Evolutionary conservation across 2,329 filamentous ascomycete species (phyloP).

Genomic region (Ramichloridium luteum): DNA sequence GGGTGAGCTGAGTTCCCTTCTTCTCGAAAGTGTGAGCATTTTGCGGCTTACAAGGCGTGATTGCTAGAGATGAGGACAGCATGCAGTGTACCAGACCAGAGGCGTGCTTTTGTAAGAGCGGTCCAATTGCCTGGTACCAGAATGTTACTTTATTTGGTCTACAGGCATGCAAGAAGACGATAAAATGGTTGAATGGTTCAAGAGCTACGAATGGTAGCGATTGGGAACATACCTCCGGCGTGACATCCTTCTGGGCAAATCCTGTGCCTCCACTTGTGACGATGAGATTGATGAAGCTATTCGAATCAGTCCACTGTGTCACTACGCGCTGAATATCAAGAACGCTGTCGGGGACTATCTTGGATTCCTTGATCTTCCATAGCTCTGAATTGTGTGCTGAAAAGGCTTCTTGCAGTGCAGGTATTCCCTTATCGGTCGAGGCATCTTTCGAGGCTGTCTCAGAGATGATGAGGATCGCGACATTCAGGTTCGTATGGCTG

Average conservation of each 20-base stretch:
- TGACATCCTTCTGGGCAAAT: constrained; percentile 73
- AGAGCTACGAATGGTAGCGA: background rate
- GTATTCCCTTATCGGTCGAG: constrained; percentile 61
- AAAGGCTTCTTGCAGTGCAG: constrained; percentile 57
- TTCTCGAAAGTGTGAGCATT: constrained; percentile 4
- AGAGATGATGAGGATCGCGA: constrained; percentile 75
- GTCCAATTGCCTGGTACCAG: constrained; percentile 62
- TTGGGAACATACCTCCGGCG: constrained; percentile 58
- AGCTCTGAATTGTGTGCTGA: constrained; percentile 50
- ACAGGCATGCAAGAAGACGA: too few species aligned
- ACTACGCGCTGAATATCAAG: constrained; percentile 64
- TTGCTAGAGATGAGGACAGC: constrained; percentile 67
- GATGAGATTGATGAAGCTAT: constrained; percentile 54
- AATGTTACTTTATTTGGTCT: too few species aligned
- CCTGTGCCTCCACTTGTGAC: constrained; percentile 88
- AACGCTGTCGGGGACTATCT: constrained; percentile 69
- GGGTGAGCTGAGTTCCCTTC: constrained; percentile 12
- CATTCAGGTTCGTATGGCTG: too few species aligned
- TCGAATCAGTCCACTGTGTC: constrained; percentile 58
- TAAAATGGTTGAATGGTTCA: background rate
- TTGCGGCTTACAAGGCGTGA: constrained; percentile 69
- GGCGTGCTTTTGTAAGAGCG: constrained; percentile 72
- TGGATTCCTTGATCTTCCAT: constrained; percentile 58
- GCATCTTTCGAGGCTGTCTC: constrained; percentile 76
- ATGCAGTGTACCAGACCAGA: constrained; percentile 91